A percentile compares a stretch with the other conserved stretches of the same genome.
These are phyloP conservation scores for Tuber melanosporum DNA, from an alignment of 495 filamentous ascomycete genomes.

Conservation along the genomic window DNA sequence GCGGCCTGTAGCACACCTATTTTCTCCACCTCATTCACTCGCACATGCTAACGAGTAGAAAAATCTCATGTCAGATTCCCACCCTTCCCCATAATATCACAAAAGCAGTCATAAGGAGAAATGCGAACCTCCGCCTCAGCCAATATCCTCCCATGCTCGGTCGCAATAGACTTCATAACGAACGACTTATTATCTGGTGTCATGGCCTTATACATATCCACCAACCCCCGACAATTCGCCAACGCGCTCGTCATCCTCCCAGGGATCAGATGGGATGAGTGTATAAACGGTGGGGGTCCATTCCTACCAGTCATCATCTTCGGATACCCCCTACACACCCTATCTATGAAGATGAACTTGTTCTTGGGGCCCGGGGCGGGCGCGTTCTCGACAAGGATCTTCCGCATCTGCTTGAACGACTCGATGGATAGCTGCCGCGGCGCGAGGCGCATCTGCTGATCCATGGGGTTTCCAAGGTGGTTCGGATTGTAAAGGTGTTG, in stretches of 20 bases:
- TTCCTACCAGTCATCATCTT: conserved; percentile 35
- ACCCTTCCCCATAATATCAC: not conserved
- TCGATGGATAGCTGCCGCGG: conserved; percentile 29
- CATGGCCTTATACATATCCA: conserved; percentile 40
- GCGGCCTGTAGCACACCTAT: conserved; percentile 35
- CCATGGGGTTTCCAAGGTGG: not conserved
- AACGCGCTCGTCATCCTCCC: conserved; percentile 29
- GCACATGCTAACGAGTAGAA: conserved; percentile 17
- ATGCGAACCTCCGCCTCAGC: conserved; percentile 2
- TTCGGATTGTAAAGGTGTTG: not conserved
- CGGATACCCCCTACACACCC: conserved; percentile 23
- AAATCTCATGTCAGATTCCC: not conserved
- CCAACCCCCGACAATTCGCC: conserved; percentile 35
- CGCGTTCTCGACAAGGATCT: conserved; percentile 13
- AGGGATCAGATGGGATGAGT: conserved; percentile 23
- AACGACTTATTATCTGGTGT: conserved; percentile 32
- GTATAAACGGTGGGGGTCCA: conserved; percentile 32
- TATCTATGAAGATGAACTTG: conserved; percentile 26
- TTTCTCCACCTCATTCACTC: conserved; percentile 21
- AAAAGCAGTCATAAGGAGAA: not conserved
- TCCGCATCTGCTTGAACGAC: conserved; percentile 27
- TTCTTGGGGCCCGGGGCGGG: conserved; percentile 9
- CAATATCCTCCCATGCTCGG: conserved; percentile 31
- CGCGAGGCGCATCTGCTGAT: conserved; percentile 9
- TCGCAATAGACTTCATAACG: conserved; percentile 30